These are phyloP conservation scores for Eragrostis tef DNA, from an alignment of 202 grass and related monocot species.

Conservation along the genomic window DNA sequence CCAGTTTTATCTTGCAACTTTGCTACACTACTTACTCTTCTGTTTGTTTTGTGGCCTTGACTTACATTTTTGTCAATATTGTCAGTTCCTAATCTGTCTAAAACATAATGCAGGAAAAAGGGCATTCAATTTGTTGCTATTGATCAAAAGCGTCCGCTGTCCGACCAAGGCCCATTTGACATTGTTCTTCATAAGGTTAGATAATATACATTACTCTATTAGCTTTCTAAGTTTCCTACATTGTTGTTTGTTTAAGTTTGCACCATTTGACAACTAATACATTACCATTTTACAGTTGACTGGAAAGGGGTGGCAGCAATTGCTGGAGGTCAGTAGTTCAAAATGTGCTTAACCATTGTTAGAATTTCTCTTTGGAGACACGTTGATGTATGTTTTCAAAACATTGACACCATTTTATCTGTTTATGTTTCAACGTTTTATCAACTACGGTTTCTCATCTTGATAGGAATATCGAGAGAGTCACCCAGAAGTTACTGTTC, in stretches of 20 bases:
- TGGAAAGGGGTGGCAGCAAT: slow-evolving; percentile 81
- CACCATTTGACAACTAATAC: slow-evolving; percentile 9
- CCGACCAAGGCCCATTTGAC: slow-evolving; percentile 87
- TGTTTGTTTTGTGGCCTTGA: too few relatives aligned
- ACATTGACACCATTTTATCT: neutral
- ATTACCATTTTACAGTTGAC: slow-evolving; percentile 58
- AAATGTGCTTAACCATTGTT: slow-evolving; percentile 39
- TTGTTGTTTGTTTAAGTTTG: slow-evolving; percentile 15
- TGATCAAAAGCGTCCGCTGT: slow-evolving; percentile 65
- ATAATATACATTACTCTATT: slow-evolving; percentile 23
- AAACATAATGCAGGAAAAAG: slow-evolving; percentile 68
- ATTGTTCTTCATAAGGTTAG: slow-evolving; percentile 93
- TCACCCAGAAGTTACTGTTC: slow-evolving; percentile 88
- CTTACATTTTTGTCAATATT: slow-evolving; percentile 6
- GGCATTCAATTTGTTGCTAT: slow-evolving; percentile 83
- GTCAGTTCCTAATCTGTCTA: slow-evolving; percentile 29
- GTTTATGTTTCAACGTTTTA: slow-evolving; percentile 18
- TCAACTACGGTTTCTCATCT: slow-evolving; percentile 20
- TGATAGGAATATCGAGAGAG: slow-evolving; percentile 71
- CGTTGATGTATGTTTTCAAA: slow-evolving; percentile 24
- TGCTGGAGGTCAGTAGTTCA: slow-evolving; percentile 72
- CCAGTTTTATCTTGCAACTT: slow-evolving; percentile 31
- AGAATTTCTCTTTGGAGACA: slow-evolving; percentile 4
- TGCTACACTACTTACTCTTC: neutral
- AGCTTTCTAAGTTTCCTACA: neutral